A percentile compares a stretch with the other conserved stretches of the same genome.
These are phyloP conservation scores for Papiliotrema flavescens DNA, from an alignment of 1,284 basidiomycete genomes.

Conservation along the genomic window DNA sequence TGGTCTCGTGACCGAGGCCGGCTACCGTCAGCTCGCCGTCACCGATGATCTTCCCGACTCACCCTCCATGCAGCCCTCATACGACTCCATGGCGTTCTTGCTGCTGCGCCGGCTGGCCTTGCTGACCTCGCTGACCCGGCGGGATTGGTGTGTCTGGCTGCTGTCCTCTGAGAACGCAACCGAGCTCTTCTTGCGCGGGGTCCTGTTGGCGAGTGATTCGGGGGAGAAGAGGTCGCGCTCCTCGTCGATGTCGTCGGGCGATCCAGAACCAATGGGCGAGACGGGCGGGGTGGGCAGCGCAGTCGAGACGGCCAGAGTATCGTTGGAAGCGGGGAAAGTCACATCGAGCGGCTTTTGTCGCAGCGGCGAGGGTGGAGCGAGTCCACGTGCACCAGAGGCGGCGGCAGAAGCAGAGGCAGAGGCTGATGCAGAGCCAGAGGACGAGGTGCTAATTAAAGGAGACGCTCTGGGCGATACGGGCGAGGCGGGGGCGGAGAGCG, in stretches of 20 bases:
- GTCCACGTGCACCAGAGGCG: background rate
- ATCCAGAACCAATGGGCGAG: background rate
- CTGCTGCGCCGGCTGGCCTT: background rate
- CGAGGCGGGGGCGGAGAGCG: conserved; percentile 19
- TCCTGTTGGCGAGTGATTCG: background rate
- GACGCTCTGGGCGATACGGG: conserved; percentile 6
- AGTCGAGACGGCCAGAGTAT: background rate
- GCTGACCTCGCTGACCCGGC: background rate
- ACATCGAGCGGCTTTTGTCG: background rate
- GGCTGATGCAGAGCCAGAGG: background rate
- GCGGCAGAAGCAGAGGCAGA: background rate
- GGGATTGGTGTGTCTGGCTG: background rate
- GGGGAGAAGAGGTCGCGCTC: background rate
- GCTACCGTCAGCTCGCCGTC: conserved; percentile 12
- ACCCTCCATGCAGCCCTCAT: conserved; percentile 44
- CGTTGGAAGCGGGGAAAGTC: background rate
- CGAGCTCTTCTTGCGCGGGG: background rate
- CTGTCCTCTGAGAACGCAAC: background rate
- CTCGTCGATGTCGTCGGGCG: background rate
- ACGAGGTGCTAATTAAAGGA: conserved; percentile 1
- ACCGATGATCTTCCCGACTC: conserved; percentile 14
- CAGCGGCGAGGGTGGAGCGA: background rate
- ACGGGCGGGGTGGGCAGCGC: conserved; percentile 1
- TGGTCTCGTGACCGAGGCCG: conserved; percentile 41
- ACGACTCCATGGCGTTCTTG: conserved; percentile 11